Evolutionary conservation across 2,329 filamentous ascomycete species (phyloP).

Genomic region (Pyrenophora teres): DNA sequence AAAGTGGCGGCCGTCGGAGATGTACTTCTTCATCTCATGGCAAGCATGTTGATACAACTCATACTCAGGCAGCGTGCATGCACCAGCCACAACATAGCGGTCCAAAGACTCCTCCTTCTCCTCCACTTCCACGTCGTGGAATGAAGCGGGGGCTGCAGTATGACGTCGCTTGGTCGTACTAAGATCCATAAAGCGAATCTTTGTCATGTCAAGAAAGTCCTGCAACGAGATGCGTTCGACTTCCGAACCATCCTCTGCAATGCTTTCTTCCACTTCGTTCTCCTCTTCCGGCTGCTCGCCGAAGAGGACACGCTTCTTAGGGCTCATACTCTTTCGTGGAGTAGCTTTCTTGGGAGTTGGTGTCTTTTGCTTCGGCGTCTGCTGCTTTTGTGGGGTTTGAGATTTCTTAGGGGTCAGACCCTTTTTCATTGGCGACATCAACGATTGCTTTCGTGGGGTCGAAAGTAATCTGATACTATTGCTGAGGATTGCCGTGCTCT

Average conservation of each 20-base stretch:
- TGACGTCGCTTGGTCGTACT: constrained; percentile 94
- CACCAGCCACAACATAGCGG: constrained; percentile 82
- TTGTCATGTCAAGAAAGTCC: constrained; percentile 92
- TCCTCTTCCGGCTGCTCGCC: constrained; percentile 31
- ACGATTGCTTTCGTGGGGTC: constrained; percentile 54
- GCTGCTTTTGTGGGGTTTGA: constrained; percentile 45
- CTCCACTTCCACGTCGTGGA: constrained; percentile 44
- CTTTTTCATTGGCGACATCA: constrained; percentile 50
- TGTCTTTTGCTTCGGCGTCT: constrained; percentile 49
- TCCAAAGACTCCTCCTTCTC: constrained; percentile 65
- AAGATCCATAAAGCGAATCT: constrained; percentile 97
- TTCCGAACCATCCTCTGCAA: constrained; percentile 32
- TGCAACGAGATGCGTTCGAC: constrained; percentile 77
- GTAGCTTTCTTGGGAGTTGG: constrained; percentile 44
- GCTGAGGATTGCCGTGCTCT: constrained; percentile 42
- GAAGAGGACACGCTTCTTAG: constrained; percentile 42
- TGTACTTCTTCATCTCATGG: constrained; percentile 94
- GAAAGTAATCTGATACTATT: constrained; percentile 55
- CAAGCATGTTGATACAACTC: constrained; percentile 96
- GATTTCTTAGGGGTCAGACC: constrained; percentile 45
- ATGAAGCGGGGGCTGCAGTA: constrained; percentile 61
- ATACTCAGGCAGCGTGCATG: constrained; percentile 89
- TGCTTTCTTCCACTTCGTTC: constrained; percentile 33
- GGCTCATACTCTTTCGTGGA: constrained; percentile 38
- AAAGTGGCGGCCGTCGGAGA: constrained; percentile 86